Conservation (phyloP, 768 basidiomycete species). For the Amanita pseudoporphyria region DNA sequence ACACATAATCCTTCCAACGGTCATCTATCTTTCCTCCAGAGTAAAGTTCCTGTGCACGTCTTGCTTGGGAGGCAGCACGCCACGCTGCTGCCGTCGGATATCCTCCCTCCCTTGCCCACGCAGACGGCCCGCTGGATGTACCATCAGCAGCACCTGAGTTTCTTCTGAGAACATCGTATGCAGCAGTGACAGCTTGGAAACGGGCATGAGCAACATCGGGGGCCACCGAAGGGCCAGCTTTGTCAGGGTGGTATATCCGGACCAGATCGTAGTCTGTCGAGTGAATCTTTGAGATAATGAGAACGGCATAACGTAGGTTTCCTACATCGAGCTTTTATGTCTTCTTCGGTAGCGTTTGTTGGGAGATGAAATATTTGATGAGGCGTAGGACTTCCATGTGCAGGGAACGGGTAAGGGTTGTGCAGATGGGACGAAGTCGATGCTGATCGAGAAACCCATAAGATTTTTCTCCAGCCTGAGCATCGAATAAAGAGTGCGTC, state of each 20-base stretch:
- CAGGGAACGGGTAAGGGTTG: constrained; percentile 37
- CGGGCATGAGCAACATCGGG: constrained; percentile 41
- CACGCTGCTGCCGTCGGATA: constrained; percentile 25
- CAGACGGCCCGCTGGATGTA: constrained; percentile 30
- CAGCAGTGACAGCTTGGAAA: constrained; percentile 55
- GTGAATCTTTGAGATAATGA: not conserved
- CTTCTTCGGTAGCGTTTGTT: constrained; percentile 39
- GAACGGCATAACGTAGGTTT: constrained; percentile 12
- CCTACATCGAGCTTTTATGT: constrained; percentile 61
- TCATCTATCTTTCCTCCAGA: constrained; percentile 32
- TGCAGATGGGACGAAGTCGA: not conserved
- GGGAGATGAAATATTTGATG: constrained; percentile 68
- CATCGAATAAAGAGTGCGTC: not conserved
- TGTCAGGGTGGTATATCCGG: constrained; percentile 62
- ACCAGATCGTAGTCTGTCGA: constrained; percentile 64
- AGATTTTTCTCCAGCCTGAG: not conserved
- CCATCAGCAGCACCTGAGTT: constrained; percentile 10
- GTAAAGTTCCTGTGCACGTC: constrained; percentile 9
- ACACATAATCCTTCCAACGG: constrained; percentile 40
- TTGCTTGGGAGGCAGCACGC: constrained; percentile 13
- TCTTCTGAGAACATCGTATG: constrained; percentile 50
- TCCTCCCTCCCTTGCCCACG: constrained; percentile 40
- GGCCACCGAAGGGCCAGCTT: constrained; percentile 16
- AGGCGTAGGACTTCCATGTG: constrained; percentile 44
- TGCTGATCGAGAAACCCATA: not conserved